Base-by-base conservation (phyloP, 805 yeast species). In the Schwanniomyces sp. region DNA sequence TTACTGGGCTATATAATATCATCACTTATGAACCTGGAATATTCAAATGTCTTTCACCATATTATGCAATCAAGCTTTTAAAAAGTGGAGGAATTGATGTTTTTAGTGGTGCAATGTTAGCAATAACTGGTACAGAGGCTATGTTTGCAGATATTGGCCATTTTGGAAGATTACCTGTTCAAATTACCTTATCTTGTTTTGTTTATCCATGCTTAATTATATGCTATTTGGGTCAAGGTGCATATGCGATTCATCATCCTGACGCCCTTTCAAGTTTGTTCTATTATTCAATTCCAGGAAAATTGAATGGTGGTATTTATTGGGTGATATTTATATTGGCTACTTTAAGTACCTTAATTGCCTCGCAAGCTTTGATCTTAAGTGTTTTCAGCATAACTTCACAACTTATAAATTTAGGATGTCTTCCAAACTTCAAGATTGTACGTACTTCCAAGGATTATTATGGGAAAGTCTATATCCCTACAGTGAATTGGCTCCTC, bases 71-170 rank as follows among this genome's bases (percentile, higher is more conserved):
- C 43, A 53, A 66, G n/a, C 70, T 72, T 34, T 61, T 82, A 50
- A 64, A 57, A 41, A 52, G 57, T 9, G 69, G 72, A 3, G 72
- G 70, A 17, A 63, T 76, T 26, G 80, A 75, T 55, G 64, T 70
- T 2, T 64, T 82, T 28, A 73, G 79, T 9, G 75, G 79, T 4
- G 78, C 79, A 3, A 74, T 81, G 78, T 72, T 82, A 39, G 67
- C 81, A 1, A 62, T 82, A 24, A 81, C 87, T 0, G 86, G 86
- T 28, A 68, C 79, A 4, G 86, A 82, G 52, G 85, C 86, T 6
- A 76, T 82, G 82, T 82, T 82, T 64, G 84, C 85, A 1, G 86
- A 82, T 60, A 68, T 81, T 43, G 81, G 85, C 4, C 84, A 79
- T 55, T 79, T 81, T 55, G 80, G 83, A 2, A 67, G 69, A 24